Evolutionary conservation across 2,329 filamentous ascomycete species (phyloP).

Genomic region (Trichoderma sp.): DNA sequence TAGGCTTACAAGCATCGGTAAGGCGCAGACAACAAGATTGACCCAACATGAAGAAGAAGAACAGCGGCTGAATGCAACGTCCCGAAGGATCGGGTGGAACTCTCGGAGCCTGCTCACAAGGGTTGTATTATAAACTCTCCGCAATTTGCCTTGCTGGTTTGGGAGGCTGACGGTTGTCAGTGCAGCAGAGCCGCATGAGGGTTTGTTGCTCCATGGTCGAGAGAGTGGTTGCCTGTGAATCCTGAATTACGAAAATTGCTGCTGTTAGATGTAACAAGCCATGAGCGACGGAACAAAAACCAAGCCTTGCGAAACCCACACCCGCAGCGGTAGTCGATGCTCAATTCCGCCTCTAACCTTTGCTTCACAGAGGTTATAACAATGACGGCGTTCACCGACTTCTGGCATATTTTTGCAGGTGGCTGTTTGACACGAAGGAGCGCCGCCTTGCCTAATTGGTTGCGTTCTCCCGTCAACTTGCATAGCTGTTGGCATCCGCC

Average conservation of each 20-base stretch:
- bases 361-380: not conserved
- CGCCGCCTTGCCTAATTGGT: conserved; percentile 15
- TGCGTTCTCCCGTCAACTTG: not conserved
- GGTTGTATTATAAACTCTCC: not conserved
- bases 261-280: not conserved
- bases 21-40: not conserved
- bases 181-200: conserved; percentile 12
- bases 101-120: not conserved
- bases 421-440: conserved; percentile 1
- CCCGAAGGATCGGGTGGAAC: conserved; percentile 6
- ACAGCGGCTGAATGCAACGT: not conserved
- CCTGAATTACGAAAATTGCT: not conserved
- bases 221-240: not conserved
- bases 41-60: not conserved
- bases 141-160: not conserved
- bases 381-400: conserved; percentile 3
- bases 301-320: not conserved
- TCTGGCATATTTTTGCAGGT: conserved; percentile 4
- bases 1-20: conserved; percentile 17
- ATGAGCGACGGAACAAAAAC: not conserved
- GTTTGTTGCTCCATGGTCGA: not conserved
- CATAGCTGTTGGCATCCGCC: not conserved
- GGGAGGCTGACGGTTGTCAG: not conserved
- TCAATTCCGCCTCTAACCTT: not conserved
- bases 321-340: not conserved